Evolutionary conservation across 768 basidiomycete species (phyloP).

Genomic region (Pluteus cervinus): DNA sequence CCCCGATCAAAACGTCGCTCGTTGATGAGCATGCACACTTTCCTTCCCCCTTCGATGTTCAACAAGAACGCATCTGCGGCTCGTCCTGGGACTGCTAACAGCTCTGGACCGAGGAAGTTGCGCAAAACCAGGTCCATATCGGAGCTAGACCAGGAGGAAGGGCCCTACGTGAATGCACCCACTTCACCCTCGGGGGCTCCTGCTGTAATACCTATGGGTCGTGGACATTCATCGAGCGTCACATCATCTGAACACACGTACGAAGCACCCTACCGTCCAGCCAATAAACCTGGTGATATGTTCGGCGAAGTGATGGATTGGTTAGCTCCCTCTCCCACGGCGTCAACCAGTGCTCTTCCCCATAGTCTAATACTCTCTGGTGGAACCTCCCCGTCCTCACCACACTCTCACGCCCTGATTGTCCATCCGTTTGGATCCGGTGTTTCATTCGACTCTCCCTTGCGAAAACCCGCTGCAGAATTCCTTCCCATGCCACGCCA

Average conservation of each 20-base stretch:
- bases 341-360: constrained; percentile 6
- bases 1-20: constrained; percentile 48
- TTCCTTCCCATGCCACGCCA: constrained; percentile 43
- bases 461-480: constrained; percentile 35
- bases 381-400: constrained; percentile 18
- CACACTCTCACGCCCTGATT: constrained; percentile 26
- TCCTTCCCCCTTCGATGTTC: constrained; percentile 45
- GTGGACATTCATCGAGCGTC: constrained; percentile 75
- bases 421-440: constrained; percentile 59
- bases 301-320: constrained; percentile 67
- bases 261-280: no score
- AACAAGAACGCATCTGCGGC: constrained; percentile 27
- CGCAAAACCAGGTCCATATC: constrained; percentile 69
- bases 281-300: constrained; percentile 50
- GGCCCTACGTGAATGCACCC: neutral
- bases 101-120: constrained; percentile 44
- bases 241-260: constrained; percentile 73
- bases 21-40: constrained; percentile 63
- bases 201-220: constrained; percentile 31
- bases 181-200: constrained; percentile 12
- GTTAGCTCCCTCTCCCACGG: constrained; percentile 27
- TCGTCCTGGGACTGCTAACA: constrained; percentile 19
- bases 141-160: constrained; percentile 14
- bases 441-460: constrained; percentile 56
- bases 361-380: constrained; percentile 23